These are phyloP conservation scores for Monosporascus sp. DNA, from an alignment of 2,329 filamentous ascomycete species.

Conservation along the genomic window DNA sequence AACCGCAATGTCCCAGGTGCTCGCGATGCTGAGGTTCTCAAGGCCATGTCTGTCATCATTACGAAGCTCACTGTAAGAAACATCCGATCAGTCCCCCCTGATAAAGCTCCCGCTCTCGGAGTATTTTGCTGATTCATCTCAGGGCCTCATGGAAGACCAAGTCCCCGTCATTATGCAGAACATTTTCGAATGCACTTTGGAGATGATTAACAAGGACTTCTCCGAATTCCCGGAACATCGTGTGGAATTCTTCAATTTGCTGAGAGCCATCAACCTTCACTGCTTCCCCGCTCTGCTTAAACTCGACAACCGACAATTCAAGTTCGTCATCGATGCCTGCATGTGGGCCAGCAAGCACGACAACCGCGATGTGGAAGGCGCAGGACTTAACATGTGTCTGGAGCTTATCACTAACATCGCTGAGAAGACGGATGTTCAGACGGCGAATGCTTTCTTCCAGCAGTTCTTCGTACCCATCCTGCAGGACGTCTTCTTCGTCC, in stretches of 20 bases:
- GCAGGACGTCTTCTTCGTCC: conserved; percentile 96
- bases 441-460: conserved; percentile 93
- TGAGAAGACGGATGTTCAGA: conserved; percentile 78
- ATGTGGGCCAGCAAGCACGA: conserved; percentile 99
- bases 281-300: conserved; percentile 94
- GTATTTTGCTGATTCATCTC: conserved; percentile 13
- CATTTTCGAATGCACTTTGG: conserved; percentile 95
- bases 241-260: conserved; percentile 98
- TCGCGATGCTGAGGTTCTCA: conserved; percentile 91
- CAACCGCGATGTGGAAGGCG: conserved; percentile 94
- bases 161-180: conserved; percentile 97
- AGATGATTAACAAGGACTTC: conserved; percentile 99
- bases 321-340: conserved; percentile 98
- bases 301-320: conserved; percentile 94
- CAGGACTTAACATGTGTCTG: conserved; percentile 95
- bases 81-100: conserved; percentile 23
- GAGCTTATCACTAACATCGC: conserved; percentile 98
- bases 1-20: conserved; percentile 95
- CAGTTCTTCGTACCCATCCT: conserved; percentile 94
- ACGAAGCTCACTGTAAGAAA: conserved; percentile 89
- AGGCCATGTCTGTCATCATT: conserved; percentile 96
- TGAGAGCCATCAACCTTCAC: conserved; percentile 92
- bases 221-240: conserved; percentile 98
- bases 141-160: conserved; percentile 97
- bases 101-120: background rate